Base-by-base conservation (phyloP, 1,139 yeast genomes). In the Nakaseomyces glabratus region DNA sequence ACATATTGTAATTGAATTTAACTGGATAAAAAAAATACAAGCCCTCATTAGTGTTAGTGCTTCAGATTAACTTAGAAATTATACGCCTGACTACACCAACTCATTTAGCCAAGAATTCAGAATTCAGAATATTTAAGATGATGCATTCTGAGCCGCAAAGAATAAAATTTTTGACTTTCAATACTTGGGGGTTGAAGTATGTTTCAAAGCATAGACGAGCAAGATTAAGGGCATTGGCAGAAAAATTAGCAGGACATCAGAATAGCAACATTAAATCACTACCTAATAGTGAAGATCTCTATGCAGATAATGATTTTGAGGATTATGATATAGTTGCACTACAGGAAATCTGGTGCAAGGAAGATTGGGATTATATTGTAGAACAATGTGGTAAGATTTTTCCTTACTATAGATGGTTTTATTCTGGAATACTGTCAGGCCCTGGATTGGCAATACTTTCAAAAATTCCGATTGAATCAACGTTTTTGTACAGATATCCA, bases 371-470 rank as follows among this genome's bases (percentile, higher is more conserved):
- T 1, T 71, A 73, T 40, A 60, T 90, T 17, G 66, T 69, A 15
- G 44, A 48, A 2, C 57, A 57, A 8, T 73, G 88, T 40, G 42
- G 57, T 2, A 47, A 50, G 1, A 57, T 56, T 30, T 81, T 71
- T 47, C 93, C 90, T 0, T 76, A 73, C 57, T 60, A 76, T 36
- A 68, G 95, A 43, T 64, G 70, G 38, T 90, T 81, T 60, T 75
- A 72, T 46, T 71, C 93, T 2, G 98, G 98, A 1, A 82, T 90
- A 7, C 49, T 90, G 3, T 63, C 94, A 0, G 99, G 99, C 0
- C 97, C 98, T 0, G 99, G 99, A 0, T 66, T 90, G 35, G 94
- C 86, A 0, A 66, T 90, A 4, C 58, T 93, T 33, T 82, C 95
- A 7, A 78, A 82, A 48, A 72, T 82, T 46, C 96, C 96, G 3